Evolutionary conservation across 257 asterid genomes (phyloP).

Genomic region (Plantago ovata): DNA sequence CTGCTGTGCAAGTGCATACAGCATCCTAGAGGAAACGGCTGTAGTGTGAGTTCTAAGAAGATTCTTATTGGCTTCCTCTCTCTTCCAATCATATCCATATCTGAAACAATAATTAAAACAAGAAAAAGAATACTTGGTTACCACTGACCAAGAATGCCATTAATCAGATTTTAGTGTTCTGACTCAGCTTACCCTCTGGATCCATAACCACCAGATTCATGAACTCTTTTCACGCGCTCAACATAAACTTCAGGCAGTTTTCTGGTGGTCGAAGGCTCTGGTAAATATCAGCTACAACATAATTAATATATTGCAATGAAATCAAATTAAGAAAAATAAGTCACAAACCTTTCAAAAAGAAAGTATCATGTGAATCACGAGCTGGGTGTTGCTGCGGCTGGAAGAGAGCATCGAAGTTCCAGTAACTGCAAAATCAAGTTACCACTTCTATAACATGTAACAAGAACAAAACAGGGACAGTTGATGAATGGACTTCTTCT

Average conservation of each 20-base stretch:
- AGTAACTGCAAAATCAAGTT: slow-evolving; percentile 53
- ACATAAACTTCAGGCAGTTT: slow-evolving; percentile 90
- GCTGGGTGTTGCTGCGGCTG: slow-evolving; percentile 99
- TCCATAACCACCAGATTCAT: slow-evolving; percentile 90
- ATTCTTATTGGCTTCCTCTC: slow-evolving; percentile 95
- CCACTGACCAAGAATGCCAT: slow-evolving; percentile 16
- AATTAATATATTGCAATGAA: slow-evolving; percentile 13
- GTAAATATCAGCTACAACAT: slow-evolving; percentile 17
- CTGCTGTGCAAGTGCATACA: slow-evolving; percentile 91
- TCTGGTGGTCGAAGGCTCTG: slow-evolving; percentile 85
- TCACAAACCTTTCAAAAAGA: slow-evolving; percentile 76
- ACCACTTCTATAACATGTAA: not conserved
- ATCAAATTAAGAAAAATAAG: slow-evolving; percentile 19
- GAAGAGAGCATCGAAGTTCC: slow-evolving; percentile 98
- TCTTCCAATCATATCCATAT: slow-evolving; percentile 90
- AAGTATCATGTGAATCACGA: slow-evolving; percentile 98
- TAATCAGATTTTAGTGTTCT: slow-evolving; percentile 5
- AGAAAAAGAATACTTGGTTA: not conserved
- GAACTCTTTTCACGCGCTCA: slow-evolving; percentile 77
- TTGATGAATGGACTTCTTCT: too few relatives aligned
- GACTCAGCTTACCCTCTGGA: slow-evolving; percentile 74
- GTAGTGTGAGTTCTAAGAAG: slow-evolving; percentile 98
- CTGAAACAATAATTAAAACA: slow-evolving; percentile 42
- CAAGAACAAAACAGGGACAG: not conserved
- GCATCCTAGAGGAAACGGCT: slow-evolving; percentile 97